Base-by-base conservation (phyloP, 345 rosid species). In the Gossypium australe region DNA sequence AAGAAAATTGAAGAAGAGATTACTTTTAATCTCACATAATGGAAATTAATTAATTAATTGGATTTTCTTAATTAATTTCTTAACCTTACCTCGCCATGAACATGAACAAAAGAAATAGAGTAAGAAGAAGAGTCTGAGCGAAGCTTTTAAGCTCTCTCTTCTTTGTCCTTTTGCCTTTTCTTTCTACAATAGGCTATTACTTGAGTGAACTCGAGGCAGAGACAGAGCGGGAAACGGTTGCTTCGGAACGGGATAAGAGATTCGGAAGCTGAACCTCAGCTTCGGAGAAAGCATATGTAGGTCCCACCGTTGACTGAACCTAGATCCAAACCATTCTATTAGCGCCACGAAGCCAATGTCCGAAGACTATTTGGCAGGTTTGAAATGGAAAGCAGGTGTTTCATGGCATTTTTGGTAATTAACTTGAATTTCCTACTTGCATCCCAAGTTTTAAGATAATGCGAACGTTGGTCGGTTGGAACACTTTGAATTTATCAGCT, bases 31-130 rank as follows among this genome's bases (percentile, higher is more conserved):
- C 41, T 5, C 41, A 5, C 41, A 5, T 34, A 34, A 34, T 34
- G 7, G 41, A 34, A 29, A 34, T 34, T 34, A 34, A 34, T 34
- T 34, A 34, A 34, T 34, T 34, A 34, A 34, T 34, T 34, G 41
- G 41, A 34, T 34, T 34, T 34, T 34, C 41, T 34, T 1, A 34
- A 34, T 51, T 24, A 41, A 12, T 8, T 53, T 44, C 61, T 73
- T 14, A 57, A 67, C 70, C 77, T 71, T 80, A 85, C 87, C 87
- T 80, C 52, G 84, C 79, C 87, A 85, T 85, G 77, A 75, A 22
- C 41, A 34, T 5, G 41, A 34, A 34, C 17, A 59, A 38, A 18
- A 17, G 7, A 71, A 27, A 43, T 9, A 24, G 9, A 56, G 34
- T 59, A 75, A 78, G 76, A 20, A 25, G 55, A 47, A 20, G 49